A percentile compares a stretch with the other conserved stretches of the same genome.
Conservation (phyloP, 176 grass and related monocot genomes). For the bread wheat (Triticum aestivum) region IWGSC_CS_RefSeq_v2.1 NC_057796.1:488225697-488226196, state of each 20-base stretch:
- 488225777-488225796: slow-evolving; percentile 81
- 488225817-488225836: slow-evolving; percentile 87
- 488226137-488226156: slow-evolving; percentile 56
- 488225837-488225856: slow-evolving; percentile 84
- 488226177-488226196: slow-evolving; percentile 78
- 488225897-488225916: slow-evolving; percentile 54
- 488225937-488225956: slow-evolving; percentile 74
- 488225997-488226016: slow-evolving; percentile 37
- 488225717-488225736: slow-evolving; percentile 80
- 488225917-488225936: slow-evolving; percentile 85
- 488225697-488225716: slow-evolving; percentile 68
- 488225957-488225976: slow-evolving; percentile 48
- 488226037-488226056: not conserved
- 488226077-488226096: not conserved
- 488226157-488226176: slow-evolving; percentile 81
- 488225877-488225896: slow-evolving; percentile 61
- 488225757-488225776: slow-evolving; percentile 94
- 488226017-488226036: slow-evolving; percentile 42
- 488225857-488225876: slow-evolving; percentile 60
- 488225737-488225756: slow-evolving; percentile 76
- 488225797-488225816: slow-evolving; percentile 93
- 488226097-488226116: not conserved
- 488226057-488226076: not conserved
- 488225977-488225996: slow-evolving; percentile 13
- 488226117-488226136: not conserved